Conservation (phyloP, 1,284 basidiomycete genomes). For the Leucoagaricus sp. region DNA sequence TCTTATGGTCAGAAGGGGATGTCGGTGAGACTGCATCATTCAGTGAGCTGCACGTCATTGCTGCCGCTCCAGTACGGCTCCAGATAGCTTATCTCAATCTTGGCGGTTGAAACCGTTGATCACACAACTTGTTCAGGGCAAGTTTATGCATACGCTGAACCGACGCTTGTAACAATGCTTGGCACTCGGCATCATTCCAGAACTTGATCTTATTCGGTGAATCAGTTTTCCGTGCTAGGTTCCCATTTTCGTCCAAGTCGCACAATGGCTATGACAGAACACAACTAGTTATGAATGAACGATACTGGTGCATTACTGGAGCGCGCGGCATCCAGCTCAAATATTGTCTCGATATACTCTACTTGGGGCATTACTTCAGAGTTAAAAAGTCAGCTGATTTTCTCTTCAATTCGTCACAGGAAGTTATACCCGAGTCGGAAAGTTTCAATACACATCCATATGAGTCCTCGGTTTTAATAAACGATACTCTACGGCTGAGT, state of each 20-base stretch:
- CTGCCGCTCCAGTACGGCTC: too few species aligned
- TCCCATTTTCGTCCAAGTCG: neutral
- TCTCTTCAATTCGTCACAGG: neutral
- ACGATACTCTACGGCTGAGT: too few species aligned
- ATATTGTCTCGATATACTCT: too few species aligned
- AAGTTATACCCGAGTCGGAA: slow-evolving; percentile 18
- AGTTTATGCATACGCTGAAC: neutral
- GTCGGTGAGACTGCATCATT: neutral
- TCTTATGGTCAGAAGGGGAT: too few species aligned
- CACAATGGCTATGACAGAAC: neutral
- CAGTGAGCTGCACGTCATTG: slow-evolving; percentile 3
- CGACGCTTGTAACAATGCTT: neutral
- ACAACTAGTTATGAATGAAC: neutral
- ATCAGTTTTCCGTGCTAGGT: neutral
- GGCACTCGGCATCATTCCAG: neutral
- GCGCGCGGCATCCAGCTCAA: neutral
- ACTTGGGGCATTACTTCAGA: too few species aligned
- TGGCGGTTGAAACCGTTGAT: neutral
- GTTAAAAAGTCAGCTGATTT: too few species aligned
- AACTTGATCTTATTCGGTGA: neutral
- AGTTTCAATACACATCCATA: neutral
- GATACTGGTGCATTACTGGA: neutral
- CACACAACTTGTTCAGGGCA: neutral
- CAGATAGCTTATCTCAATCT: slow-evolving; percentile 6
- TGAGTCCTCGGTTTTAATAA: slow-evolving; percentile 8